These are phyloP conservation scores for Phytophthora vignae DNA, from an alignment of 352 stramenopile species.

Conservation along the genomic window DNA sequence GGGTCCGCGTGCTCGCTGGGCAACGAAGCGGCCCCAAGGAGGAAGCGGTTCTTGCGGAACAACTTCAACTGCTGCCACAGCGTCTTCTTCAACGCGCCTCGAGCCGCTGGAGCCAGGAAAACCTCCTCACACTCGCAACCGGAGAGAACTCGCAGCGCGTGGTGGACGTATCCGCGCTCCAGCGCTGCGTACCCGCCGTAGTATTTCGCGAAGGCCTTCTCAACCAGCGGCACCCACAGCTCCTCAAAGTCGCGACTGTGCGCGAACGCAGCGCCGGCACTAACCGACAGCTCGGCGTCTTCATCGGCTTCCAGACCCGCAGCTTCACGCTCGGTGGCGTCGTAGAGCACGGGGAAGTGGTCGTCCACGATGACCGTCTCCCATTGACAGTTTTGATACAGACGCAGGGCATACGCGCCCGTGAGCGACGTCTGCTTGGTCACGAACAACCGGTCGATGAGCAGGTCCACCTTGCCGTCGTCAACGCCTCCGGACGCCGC, in stretches of 20 bases:
- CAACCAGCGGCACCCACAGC: conserved; percentile 93
- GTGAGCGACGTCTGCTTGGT: conserved; percentile 92
- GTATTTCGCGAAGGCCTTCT: conserved; percentile 95
- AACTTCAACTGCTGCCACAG: conserved; percentile 92
- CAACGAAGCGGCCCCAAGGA: conserved; percentile 92
- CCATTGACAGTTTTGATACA: conserved; percentile 94
- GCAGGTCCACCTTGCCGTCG: conserved; percentile 87
- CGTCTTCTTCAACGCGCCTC: conserved; percentile 88
- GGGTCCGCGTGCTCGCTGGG: conserved; percentile 85
- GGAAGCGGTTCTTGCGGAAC: conserved; percentile 89
- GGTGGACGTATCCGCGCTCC: conserved; percentile 91
- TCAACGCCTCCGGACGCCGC: conserved; percentile 89
- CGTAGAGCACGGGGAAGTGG: conserved; percentile 85
- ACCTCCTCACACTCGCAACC: conserved; percentile 91
- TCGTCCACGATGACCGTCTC: conserved; percentile 94
- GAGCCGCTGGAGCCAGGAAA: conserved; percentile 80
- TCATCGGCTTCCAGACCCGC: conserved; percentile 17
- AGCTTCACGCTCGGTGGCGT: conserved; percentile 37
- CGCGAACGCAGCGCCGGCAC: conserved; percentile 86
- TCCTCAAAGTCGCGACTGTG: conserved; percentile 91
- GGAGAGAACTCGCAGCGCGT: conserved; percentile 89
- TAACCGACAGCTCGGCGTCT: conserved; percentile 33
- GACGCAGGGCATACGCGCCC: conserved; percentile 90
- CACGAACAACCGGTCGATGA: conserved; percentile 92
- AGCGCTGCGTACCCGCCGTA: conserved; percentile 89